A percentile compares a stretch with the other conserved stretches of the same genome.
phyloP scores from a whole-genome alignment of 176 grass and related monocot genomes.

The Pontederia crassipes region DNA sequence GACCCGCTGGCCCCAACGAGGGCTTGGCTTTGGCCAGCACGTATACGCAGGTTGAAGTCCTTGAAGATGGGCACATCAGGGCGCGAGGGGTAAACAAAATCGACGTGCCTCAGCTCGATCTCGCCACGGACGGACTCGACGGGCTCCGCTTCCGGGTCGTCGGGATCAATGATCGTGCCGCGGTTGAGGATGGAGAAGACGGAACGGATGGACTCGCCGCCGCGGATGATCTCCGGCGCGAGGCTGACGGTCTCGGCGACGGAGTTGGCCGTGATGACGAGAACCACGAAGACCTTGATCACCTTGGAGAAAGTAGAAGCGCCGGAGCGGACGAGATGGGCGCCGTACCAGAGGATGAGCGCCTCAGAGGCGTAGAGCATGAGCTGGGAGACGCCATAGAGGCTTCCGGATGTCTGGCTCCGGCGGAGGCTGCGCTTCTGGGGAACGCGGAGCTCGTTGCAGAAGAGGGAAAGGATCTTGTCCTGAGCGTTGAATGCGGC shows the following conservation, averaged over 20 bases:
- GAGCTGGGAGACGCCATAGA: constrained; percentile 87
- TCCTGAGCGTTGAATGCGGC: constrained; percentile 89
- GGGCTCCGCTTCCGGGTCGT: constrained; percentile 73
- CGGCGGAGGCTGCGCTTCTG: constrained; percentile 61
- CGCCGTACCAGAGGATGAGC: constrained; percentile 89
- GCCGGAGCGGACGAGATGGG: constrained; percentile 58
- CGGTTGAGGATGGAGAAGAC: constrained; percentile 86
- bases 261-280: constrained; percentile 88
- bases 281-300: constrained; percentile 97
- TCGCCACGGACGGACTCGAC: constrained; percentile 54
- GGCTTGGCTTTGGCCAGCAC: constrained; percentile 75
- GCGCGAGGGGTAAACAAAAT: constrained; percentile 66
- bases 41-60: constrained; percentile 93
- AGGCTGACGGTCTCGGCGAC: constrained; percentile 89
- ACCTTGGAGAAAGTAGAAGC: constrained; percentile 92
- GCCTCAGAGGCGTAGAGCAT: constrained; percentile 80
- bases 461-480: constrained; percentile 70
- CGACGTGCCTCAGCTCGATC: constrained; percentile 81
- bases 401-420: constrained; percentile 79
- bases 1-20: constrained; percentile 80
- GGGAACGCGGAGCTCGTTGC: constrained; percentile 59
- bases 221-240: constrained; percentile 75
- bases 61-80: constrained; percentile 86
- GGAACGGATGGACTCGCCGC: constrained; percentile 75
- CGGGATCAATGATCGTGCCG: constrained; percentile 56